These are phyloP conservation scores for Coniferiporia weirii DNA, from an alignment of 1,284 basidiomycete genomes.

Conservation along the genomic window DNA sequence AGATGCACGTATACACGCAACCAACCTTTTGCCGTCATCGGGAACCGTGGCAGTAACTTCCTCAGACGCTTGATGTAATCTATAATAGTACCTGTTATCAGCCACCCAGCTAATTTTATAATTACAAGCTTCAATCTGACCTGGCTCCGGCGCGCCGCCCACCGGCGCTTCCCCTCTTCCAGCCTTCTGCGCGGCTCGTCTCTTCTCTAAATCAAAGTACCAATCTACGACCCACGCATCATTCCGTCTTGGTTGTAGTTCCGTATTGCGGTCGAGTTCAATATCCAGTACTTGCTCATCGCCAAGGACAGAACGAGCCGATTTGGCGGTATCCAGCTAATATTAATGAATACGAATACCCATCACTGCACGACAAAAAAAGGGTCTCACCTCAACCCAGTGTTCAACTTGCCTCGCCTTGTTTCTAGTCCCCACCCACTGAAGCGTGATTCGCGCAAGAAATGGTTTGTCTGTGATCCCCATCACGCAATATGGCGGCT, in stretches of 20 bases:
- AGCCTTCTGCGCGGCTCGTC: neutral
- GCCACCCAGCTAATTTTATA: conserved; percentile 26
- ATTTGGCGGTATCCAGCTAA: conserved; percentile 57
- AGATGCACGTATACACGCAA: conserved; percentile 6
- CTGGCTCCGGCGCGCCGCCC: neutral
- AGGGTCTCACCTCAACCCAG: conserved; percentile 66
- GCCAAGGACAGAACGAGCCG: conserved; percentile 44
- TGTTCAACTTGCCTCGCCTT: conserved; percentile 51
- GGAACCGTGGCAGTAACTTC: conserved; percentile 45
- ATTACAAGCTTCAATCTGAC: neutral
- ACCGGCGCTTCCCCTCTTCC: neutral
- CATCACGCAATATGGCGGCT: conserved; percentile 54
- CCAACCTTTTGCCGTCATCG: conserved; percentile 57
- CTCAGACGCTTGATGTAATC: conserved; percentile 39
- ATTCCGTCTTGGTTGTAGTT: conserved; percentile 38
- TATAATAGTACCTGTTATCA: conserved; percentile 20
- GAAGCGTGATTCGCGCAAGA: conserved; percentile 53
- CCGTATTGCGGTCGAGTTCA: conserved; percentile 59
- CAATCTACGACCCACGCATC: conserved; percentile 19
- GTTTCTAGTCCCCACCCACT: conserved; percentile 42
- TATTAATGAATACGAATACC: conserved; percentile 7
- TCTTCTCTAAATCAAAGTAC: conserved; percentile 10
- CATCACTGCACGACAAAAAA: neutral
- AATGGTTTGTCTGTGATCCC: conserved; percentile 57
- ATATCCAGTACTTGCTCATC: conserved; percentile 70